Evolutionary conservation across 495 filamentous ascomycete genomes (phyloP), one percentile per base, ranked within the genome.

Genomic region (Talaromyces trachyspermus): DNA sequence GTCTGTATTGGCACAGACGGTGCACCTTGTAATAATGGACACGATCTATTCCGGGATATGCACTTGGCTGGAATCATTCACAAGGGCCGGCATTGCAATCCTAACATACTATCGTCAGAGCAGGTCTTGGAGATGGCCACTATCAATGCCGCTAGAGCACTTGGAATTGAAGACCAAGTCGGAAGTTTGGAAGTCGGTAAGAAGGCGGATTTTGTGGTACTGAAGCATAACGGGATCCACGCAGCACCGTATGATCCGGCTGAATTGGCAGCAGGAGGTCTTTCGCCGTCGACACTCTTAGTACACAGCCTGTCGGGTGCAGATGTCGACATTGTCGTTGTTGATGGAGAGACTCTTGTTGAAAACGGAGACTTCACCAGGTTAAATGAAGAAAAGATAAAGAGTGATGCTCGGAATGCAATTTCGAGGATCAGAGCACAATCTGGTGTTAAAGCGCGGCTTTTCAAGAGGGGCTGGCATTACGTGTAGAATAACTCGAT

Each of bases 131-230:
- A 75, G 53, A 72, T 75, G 68, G 73, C 70, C 0, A 77, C 73
- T 1, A 75, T 77, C 44, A 72, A 72, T 30, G 66, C 65, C 7
- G 75, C 74, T 2, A 71, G 62, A 51, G 72, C 73, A n/a, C 47
- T 79, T n/a, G 73, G 74, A 1, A 39, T 68, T 47, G 60, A 71
- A 1, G 60, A 61, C 19, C 52, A 59, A 2, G 63, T 73, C 45
- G 75, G 75, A 3, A 76, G 74, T 53, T 49, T 79, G 36, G 71
- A 75, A 46, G 57, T 70, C 0, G 74, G 74, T 4, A 79, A 79
- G 61, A 75, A 76, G 51, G 75, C 75, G 2, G 74, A 77, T 51
- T 73, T 79, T 46, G 72, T 76, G 17, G 65, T 66, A 11, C 54
- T 75, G 42, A 68, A 75, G 54, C 57, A 65, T 7, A 63, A 64